Base-by-base conservation (phyloP, 805 yeast species). In the Isabelozyma rhagii region DNA sequence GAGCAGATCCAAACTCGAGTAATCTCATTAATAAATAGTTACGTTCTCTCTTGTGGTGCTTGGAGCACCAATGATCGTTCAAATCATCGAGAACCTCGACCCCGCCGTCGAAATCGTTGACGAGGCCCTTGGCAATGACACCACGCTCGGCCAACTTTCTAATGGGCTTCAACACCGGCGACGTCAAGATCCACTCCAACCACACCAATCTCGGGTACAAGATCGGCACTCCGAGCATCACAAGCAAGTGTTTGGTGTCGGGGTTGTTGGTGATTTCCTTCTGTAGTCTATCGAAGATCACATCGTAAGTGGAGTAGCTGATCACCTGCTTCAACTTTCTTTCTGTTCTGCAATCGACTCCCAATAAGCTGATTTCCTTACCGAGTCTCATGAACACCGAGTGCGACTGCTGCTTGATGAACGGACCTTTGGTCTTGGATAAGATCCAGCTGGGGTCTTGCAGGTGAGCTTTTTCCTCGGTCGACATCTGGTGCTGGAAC, bases 51-150 rank as follows among this genome's bases (percentile, higher is more conserved):
- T 93, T 94, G 70, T 93, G 99, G 64, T 85, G 80, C 51, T 78
- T 78, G 3, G 97, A 85, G 66, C 97, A 91, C 99, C 99, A 93
- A 70, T 93, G 98, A 64, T 93, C 99, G 62, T 91, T 85, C 67
- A 94, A 75, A 65, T 93, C 98, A 63, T 94, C 98, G 56, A 94
- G 77, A 13, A 93, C 81, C 68, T 93, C 98, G 5, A 93, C 84
- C 40, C 87, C 82, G 1, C 97, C 97, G 63, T 92, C 97, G 61
- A 92, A 93, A 57, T 89, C 94, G 62, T 94, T 93, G 25, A 90
- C 90, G 34, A 93, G 68, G 0, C 96, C 96, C 51, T 78, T 77
- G 36, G 84, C 63, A 40, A 87, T 67, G 25, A 67, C 47, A 2
- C 91, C 90, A 50, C 77, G 79, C 48, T 79, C 74, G 2, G 93